Evolutionary conservation across 2,329 filamentous ascomycete species (phyloP), one percentile per base, ranked within the genome.

Genomic region (Aureobasidium vineae): DNA sequence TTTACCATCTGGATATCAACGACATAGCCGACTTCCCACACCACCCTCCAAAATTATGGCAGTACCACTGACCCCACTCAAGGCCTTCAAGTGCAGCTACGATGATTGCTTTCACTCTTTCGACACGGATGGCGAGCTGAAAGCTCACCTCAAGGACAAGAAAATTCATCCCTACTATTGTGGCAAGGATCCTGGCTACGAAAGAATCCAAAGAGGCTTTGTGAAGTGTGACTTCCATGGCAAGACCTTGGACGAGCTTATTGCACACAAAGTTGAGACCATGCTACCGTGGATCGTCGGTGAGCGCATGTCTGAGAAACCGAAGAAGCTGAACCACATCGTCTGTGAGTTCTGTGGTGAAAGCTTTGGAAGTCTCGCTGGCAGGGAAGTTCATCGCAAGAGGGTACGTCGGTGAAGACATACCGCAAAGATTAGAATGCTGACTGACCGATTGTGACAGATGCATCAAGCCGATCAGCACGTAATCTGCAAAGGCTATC

Each of bases 291-390:
- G 63, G 52, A 63, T 72, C 38, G 63, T 69, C 21, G 50, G 66
- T 4, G 33, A 57, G 31, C 45, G 54, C 47, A 60, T 70, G 19
- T 70, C 71, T 26, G 68, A 67, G 11, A 71, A 69, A 15, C 68
- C 63, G 56, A 68, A 68, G 47, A 71, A 70, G 21, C 67, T 67
- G 59, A 53, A 71, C 71, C 81, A 85, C 68, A 81, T 84, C 53
- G 80, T 80, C 60, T 88, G 86, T 72, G 81, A 83, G 15, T 77
- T 85, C 49, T 88, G 86, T 63, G 83, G 82, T 15, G 72, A 79
- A 10, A 84, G 87, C 49, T 87, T 86, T 74, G 80, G 81, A 68
- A 84, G 80, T 33, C 76, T 79, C 2, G 79, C 78, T 26, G 85
- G 84, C 1, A 77, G 83, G 13, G 80, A 82, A 63, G 71, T 71